Evolutionary conservation across 2,329 filamentous ascomycete species (phyloP), one percentile per base, ranked within the genome.

Genomic region (Diaporthe ilicicola): DNA sequence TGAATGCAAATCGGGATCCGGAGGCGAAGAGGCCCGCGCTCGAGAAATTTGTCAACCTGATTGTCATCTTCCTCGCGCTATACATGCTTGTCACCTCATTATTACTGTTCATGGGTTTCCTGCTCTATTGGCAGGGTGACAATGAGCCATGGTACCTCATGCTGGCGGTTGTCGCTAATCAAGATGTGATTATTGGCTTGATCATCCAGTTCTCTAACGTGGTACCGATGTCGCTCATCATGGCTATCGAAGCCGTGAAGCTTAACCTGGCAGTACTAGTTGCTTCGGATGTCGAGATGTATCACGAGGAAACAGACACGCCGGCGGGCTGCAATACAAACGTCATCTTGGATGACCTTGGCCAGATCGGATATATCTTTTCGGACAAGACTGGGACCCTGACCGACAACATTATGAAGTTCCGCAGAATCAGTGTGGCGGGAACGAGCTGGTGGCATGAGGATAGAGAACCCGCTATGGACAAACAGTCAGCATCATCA

Each of bases 161-260:
- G 5, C 81, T 89, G 67, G 92, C 93, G 1, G 86, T 84, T 5
- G 93, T 97, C 22, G 85, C 88, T 1, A 92, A 93, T 75, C 89
- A 94, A 74, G 90, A 94, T 46, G 94, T 97, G 72, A 91, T 98
- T 74, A 91, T 95, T 34, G 94, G 93, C 0, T 98, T 94, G 79
- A 90, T 97, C 75, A 97, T 98, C 82, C 95, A 97, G 90, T 97
- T 97, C 83, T 98, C 98, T 81, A 98, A 96, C 48, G 90, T 97
- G 82, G 94, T 98, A 71, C 95, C 95, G 0, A 87, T 98, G n/a
- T 94, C 94, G 0, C 87, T 98, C 0, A 98, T 97, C 75, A 93
- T 98, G 75, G 96, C 91, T 78, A 85, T 98, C 80, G 95, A 98
- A 74, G 86, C 97, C 71, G 91, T 96, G 80, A 97, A 97, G 79